Evolutionary conservation across 305 asterid species (phyloP).

Genomic region (Fraxinus dipetala): DNA sequence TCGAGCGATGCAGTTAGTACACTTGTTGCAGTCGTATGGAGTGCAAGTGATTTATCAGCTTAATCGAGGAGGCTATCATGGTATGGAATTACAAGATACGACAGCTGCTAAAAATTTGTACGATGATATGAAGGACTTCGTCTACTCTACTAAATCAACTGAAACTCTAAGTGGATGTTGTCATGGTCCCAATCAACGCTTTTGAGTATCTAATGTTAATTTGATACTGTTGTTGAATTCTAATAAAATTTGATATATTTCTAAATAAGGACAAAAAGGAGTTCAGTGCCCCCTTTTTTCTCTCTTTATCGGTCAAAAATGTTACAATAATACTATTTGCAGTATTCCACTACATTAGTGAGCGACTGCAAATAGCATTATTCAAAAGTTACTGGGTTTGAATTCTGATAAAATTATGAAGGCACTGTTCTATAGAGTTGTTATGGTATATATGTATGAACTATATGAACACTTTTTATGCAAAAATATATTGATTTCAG

Average conservation of each 20-base stretch:
- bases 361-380: too few species aligned
- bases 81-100: neutral
- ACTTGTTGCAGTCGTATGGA: neutral
- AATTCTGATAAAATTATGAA: neutral
- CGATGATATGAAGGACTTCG: slow-evolving; percentile 31
- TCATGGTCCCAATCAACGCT: neutral
- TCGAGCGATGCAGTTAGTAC: neutral
- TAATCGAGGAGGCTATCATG: neutral
- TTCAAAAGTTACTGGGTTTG: too few species aligned
- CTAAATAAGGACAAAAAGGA: too few species aligned
- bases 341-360: too few species aligned
- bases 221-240: neutral
- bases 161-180: neutral
- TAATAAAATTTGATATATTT: too few species aligned
- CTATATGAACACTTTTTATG: neutral
- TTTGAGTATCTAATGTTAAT: too few species aligned
- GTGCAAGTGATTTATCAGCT: neutral
- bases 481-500: too few species aligned
- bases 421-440: neutral
- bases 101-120: neutral
- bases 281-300: too few species aligned
- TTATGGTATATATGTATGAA: neutral
- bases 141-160: neutral
- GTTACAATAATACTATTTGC: too few species aligned
- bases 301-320: too few species aligned